Conservation (phyloP, 2,329 filamentous ascomycete genomes). For the Calonectria pteridis region DNA sequence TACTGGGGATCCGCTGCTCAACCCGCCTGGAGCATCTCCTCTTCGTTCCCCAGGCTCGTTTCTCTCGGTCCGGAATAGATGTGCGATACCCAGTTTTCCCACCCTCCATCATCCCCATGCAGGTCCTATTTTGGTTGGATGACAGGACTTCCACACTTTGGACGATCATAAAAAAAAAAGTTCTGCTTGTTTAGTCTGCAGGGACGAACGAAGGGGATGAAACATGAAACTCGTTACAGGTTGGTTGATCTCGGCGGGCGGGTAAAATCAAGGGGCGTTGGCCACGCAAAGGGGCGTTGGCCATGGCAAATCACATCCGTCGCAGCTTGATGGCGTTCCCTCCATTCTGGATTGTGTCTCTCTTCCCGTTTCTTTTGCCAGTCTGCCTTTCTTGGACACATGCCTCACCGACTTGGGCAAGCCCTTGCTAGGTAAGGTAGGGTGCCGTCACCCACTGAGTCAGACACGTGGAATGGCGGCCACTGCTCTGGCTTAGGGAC, state of each 20-base stretch:
- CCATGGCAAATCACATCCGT: conserved; percentile 9
- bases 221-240: conserved; percentile 36
- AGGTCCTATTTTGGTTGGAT: neutral
- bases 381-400: conserved; percentile 4
- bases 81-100: neutral
- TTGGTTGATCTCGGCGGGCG: conserved; percentile 14
- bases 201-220: conserved; percentile 29
- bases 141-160: neutral
- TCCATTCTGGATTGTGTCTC: neutral
- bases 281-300: neutral
- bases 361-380: neutral
- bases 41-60: neutral
- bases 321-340: conserved; percentile 22
- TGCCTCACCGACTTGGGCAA: neutral
- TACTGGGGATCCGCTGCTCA: neutral
- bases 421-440: neutral
- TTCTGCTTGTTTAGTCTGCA: neutral
- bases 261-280: neutral
- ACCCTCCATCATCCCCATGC: neutral
- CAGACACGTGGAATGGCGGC: conserved; percentile 28
- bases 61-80: neutral
- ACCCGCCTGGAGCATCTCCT: neutral
- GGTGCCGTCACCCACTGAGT: conserved; percentile 3
- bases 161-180: neutral
- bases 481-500: conserved; percentile 10